Conservation (phyloP, 805 yeast genomes). For the Sungouiella thailandica region DNA sequence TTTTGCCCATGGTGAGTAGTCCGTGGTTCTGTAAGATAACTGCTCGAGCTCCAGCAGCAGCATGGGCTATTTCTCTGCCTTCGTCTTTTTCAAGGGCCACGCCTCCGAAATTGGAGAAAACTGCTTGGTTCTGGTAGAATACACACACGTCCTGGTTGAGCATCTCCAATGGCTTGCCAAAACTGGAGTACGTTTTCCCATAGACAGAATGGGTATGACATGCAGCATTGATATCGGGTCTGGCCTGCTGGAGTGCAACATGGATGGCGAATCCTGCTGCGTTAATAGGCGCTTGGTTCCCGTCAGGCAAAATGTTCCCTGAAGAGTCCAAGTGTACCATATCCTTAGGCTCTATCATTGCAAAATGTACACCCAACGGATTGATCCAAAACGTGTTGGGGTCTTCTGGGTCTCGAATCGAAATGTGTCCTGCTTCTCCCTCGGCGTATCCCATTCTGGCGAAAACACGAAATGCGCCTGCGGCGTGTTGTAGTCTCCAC, state of each 20-base stretch:
- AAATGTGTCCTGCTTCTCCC: conserved; percentile 10
- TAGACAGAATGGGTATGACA: conserved; percentile 9
- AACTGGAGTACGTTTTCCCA: conserved; percentile 7
- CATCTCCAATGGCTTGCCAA: conserved; percentile 8
- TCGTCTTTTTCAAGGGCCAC: conserved; percentile 9
- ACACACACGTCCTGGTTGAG: conserved; percentile 8
- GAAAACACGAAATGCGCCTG: conserved; percentile 8
- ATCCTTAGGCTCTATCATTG: conserved; percentile 7
- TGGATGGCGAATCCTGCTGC: conserved; percentile 12
- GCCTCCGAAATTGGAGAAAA: conserved; percentile 7
- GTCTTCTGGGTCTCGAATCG: conserved; percentile 10
- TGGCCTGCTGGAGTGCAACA: conserved; percentile 4
- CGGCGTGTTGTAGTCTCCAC: conserved; percentile 6
- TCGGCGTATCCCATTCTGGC: conserved; percentile 8
- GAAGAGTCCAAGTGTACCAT: conserved; percentile 5
- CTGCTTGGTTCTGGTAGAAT: conserved; percentile 7
- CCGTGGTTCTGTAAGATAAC: conserved; percentile 11
- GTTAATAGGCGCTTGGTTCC: conserved; percentile 9
- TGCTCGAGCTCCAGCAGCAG: conserved; percentile 4
- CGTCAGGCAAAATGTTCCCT: conserved; percentile 7
- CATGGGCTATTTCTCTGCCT: conserved; percentile 7
- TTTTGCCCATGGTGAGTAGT: conserved; percentile 8
- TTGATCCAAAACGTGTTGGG: conserved; percentile 10
- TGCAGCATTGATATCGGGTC: conserved; percentile 10
- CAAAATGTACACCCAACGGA: conserved; percentile 9